Conservation (phyloP, 352 stramenopile species). For the Phytophthora chlamydospora region DNA sequence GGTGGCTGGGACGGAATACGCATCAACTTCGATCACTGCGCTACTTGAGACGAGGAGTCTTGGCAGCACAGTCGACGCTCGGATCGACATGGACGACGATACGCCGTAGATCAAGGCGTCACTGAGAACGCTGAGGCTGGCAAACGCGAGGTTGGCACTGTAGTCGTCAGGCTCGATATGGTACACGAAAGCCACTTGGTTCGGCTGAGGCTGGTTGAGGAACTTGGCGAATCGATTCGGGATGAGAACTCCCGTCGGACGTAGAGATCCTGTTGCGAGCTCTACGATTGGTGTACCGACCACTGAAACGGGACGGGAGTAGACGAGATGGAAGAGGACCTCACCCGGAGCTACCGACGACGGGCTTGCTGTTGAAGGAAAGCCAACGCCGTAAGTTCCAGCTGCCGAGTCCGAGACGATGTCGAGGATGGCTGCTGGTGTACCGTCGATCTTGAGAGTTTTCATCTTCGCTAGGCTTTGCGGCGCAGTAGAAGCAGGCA, state of each 20-base stretch:
- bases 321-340: conserved; percentile 72
- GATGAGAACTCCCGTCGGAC: conserved; percentile 45
- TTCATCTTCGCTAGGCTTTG: conserved; percentile 40
- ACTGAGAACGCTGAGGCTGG: conserved; percentile 44
- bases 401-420: conserved; percentile 49
- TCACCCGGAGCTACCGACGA: conserved; percentile 58
- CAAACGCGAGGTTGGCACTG: conserved; percentile 64
- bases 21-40: conserved; percentile 50
- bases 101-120: conserved; percentile 49
- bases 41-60: conserved; percentile 40
- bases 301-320: conserved; percentile 60
- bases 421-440: conserved; percentile 48
- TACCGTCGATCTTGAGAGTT: conserved; percentile 53
- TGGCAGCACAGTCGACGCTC: conserved; percentile 41
- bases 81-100: conserved; percentile 48
- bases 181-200: conserved; percentile 70
- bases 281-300: conserved; percentile 52
- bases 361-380: conserved; percentile 55
- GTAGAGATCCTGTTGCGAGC: conserved; percentile 63
- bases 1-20: conserved; percentile 59
- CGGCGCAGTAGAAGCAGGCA: conserved; percentile 35
- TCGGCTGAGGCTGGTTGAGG: conserved; percentile 46
- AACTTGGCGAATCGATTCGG: conserved; percentile 58
- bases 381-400: conserved; percentile 70
- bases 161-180: conserved; percentile 59